Percentiles rank a stretch among this genome's conserved stretches.
Evolutionary conservation across 2,329 filamentous ascomycete species (phyloP).

Genomic region (Hypocreales sp.): DNA sequence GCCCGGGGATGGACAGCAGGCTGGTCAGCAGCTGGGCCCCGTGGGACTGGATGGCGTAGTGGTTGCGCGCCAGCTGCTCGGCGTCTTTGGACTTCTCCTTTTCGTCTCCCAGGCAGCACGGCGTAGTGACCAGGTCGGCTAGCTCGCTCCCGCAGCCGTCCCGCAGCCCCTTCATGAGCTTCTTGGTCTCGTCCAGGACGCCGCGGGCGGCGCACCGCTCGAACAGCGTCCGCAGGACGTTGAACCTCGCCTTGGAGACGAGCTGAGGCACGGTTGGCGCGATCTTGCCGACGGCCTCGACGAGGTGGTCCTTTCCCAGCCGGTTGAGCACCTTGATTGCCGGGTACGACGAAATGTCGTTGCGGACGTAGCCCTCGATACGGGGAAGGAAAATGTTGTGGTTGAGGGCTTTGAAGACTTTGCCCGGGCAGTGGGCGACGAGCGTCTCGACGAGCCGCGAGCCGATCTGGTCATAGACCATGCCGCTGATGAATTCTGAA

Average conservation of each 20-base stretch:
- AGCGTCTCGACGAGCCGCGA: constrained; percentile 83
- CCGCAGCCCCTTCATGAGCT: constrained; percentile 30
- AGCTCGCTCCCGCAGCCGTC: constrained; percentile 31
- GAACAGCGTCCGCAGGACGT: constrained; percentile 67
- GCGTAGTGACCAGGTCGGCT: constrained; percentile 29
- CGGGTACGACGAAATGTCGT: constrained; percentile 81
- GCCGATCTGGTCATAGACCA: constrained; percentile 82
- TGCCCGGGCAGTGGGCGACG: constrained; percentile 65
- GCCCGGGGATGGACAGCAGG: constrained; percentile 61
- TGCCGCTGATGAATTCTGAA: constrained; percentile 62
- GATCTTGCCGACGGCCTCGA: constrained; percentile 56
- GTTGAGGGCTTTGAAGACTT: constrained; percentile 81
- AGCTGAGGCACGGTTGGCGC: constrained; percentile 57
- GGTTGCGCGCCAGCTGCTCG: constrained; percentile 37
- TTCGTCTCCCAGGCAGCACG: constrained; percentile 27
- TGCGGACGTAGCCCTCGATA: constrained; percentile 67
- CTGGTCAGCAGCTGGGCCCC: constrained; percentile 68
- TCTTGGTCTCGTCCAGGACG: constrained; percentile 33
- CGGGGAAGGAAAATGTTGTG: constrained; percentile 64
- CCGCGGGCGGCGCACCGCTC: constrained; percentile 65
- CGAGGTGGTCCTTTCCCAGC: constrained; percentile 72
- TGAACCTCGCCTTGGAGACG: constrained; percentile 59
- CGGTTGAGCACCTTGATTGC: constrained; percentile 71
- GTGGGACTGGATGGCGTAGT: constrained; percentile 42
- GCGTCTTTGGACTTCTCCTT: constrained; percentile 20